These are phyloP conservation scores for Mentha longifolia DNA, from an alignment of 257 asterid genomes.

Conservation along the genomic window DNA sequence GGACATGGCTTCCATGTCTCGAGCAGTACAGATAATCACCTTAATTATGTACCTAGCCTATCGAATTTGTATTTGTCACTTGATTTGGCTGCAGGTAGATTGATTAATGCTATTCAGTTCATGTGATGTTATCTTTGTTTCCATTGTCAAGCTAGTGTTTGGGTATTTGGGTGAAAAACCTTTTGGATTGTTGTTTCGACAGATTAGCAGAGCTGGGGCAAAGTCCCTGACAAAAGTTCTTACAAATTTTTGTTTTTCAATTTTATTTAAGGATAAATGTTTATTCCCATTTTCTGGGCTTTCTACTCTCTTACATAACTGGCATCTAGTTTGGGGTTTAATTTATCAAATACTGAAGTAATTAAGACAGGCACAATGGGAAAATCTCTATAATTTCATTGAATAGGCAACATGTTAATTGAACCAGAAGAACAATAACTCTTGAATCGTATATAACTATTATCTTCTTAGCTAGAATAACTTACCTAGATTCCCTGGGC, in stretches of 20 bases:
- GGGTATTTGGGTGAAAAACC: background rate
- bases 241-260: background rate
- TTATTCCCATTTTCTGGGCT: background rate
- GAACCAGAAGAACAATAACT: background rate
- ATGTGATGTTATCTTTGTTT: background rate
- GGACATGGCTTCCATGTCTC: background rate
- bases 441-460: background rate
- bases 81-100: background rate
- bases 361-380: background rate
- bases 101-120: background rate
- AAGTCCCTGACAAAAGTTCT: background rate
- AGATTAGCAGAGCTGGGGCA: conserved; percentile 6
- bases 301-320: background rate
- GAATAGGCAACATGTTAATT: background rate
- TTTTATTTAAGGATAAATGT: background rate
- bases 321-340: background rate
- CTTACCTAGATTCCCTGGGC: background rate
- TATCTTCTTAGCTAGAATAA: background rate
- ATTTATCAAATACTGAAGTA: background rate
- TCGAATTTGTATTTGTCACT: background rate
- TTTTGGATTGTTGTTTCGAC: conserved; percentile 7
- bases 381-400: conserved; percentile 1
- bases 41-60: background rate
- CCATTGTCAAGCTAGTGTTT: background rate
- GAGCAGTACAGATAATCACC: background rate